Evolutionary conservation across 331 rosid genomes (phyloP).

Genomic region (Malus hybrid): DNA sequence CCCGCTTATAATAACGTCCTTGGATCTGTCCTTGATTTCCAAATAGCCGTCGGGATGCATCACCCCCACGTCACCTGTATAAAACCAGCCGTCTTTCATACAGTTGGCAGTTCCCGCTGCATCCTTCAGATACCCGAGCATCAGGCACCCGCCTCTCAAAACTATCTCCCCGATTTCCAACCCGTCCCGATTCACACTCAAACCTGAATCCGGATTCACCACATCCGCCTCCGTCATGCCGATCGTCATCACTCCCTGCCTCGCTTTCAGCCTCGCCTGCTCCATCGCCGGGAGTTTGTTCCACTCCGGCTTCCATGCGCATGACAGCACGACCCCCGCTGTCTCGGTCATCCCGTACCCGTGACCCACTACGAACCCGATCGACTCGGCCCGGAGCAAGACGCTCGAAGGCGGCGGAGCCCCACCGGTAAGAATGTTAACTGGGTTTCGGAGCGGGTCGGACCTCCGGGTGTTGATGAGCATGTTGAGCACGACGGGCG

Average conservation of each 20-base stretch:
- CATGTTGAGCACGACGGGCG: constrained; percentile 62
- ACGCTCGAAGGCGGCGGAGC: constrained; percentile 50
- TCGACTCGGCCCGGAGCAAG: constrained; percentile 29
- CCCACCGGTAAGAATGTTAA: constrained; percentile 44
- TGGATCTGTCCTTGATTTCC: not conserved
- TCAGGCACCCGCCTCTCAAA: constrained; percentile 33
- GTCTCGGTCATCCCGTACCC: constrained; percentile 52
- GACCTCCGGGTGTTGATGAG: constrained; percentile 18
- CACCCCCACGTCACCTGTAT: constrained; percentile 46
- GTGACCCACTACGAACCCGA: constrained; percentile 45
- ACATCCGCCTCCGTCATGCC: constrained; percentile 34
- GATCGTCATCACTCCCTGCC: constrained; percentile 46
- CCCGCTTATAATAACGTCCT: not conserved
- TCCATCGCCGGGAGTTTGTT: constrained; percentile 30
- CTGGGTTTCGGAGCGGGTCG: constrained; percentile 15
- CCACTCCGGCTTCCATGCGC: constrained; percentile 52
- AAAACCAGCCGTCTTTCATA: constrained; percentile 44
- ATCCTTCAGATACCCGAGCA: constrained; percentile 52
- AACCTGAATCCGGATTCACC: constrained; percentile 18
- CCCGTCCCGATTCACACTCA: constrained; percentile 38
- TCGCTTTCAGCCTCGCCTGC: constrained; percentile 41
- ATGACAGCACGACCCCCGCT: constrained; percentile 29
- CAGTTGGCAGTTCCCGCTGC: constrained; percentile 19
- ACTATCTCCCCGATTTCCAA: constrained; percentile 33
- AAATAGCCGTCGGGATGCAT: constrained; percentile 51